Conservation (phyloP, 2,329 filamentous ascomycete genomes). For the Chrysoporthe deuterocubensis region DNA sequence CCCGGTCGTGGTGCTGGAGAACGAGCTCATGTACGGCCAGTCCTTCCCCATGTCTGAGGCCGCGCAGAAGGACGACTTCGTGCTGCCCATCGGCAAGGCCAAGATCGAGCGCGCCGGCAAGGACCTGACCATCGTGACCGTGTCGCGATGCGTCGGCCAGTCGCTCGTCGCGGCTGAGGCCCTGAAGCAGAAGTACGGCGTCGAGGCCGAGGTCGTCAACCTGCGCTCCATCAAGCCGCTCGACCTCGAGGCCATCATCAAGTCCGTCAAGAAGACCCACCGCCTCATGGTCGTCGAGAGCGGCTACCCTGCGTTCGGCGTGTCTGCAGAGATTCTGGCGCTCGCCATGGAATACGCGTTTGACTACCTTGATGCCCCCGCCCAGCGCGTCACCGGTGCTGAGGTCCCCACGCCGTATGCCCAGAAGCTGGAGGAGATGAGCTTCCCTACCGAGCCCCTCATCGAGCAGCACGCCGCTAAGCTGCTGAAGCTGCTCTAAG, state of each 20-base stretch:
- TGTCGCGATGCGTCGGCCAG: conserved; percentile 95
- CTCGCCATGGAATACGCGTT: conserved; percentile 97
- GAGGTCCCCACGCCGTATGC: conserved; percentile 98
- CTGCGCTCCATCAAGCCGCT: conserved; percentile 96
- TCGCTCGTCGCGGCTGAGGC: conserved; percentile 85
- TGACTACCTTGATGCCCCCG: conserved; percentile 94
- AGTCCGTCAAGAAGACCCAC: conserved; percentile 98
- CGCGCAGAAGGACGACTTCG: conserved; percentile 94
- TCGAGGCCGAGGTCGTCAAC: conserved; percentile 97
- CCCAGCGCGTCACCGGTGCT: conserved; percentile 91
- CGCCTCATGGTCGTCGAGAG: conserved; percentile 91
- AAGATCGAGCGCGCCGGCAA: conserved; percentile 97
- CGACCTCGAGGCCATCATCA: conserved; percentile 92
- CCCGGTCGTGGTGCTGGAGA: conserved; percentile 89
- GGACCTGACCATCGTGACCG: conserved; percentile 92
- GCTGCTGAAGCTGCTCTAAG: conserved; percentile 68
- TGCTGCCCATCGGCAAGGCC: conserved; percentile 96
- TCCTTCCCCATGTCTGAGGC: conserved; percentile 97
- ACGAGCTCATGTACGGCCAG: conserved; percentile 91
- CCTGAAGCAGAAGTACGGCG: conserved; percentile 94
- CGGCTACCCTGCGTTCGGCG: conserved; percentile 93
- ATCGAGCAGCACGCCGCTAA: conserved; percentile 90
- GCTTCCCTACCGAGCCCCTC: conserved; percentile 86
- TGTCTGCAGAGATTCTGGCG: conserved; percentile 89
- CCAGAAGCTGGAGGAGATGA: conserved; percentile 89